Base-by-base conservation (phyloP, 139 green algal genomes). In the Cymbomonas tetramitiformis region DNA sequence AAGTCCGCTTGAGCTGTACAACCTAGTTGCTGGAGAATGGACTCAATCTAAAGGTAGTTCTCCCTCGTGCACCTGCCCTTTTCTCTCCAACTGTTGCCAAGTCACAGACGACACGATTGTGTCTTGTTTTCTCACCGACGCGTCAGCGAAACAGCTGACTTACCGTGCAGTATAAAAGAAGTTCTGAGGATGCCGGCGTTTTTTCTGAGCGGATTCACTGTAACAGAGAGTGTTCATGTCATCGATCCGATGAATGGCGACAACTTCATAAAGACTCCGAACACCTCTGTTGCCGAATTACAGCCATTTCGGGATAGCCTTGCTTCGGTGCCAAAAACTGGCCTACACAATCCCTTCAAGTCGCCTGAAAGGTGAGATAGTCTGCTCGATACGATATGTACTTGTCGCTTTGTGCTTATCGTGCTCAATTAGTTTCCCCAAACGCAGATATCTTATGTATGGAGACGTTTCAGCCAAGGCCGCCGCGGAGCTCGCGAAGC, bases 381-480 rank as follows among this genome's bases (percentile, higher is more conserved):
- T n/a, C n/a, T n/a, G n/a, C n/a, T n/a, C n/a, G n/a, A n/a, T n/a
- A n/a, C n/a, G n/a, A n/a, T n/a, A n/a, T n/a, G n/a, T n/a, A n/a
- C n/a, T n/a, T n/a, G n/a, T n/a, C n/a, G n/a, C n/a, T n/a, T n/a
- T n/a, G n/a, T n/a, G n/a, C n/a, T n/a, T n/a, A n/a, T n/a, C n/a
- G n/a, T n/a, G n/a, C n/a, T n/a, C n/a, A n/a, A n/a, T n/a, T n/a
- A n/a, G n/a, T n/a, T n/a, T n/a, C n/a, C n/a, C n/a, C n/a, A n/a
- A n/a, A n/a, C n/a, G n/a, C n/a, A n/a, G n/a, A n/a, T 96, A 96
- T 41, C 52, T 90, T 19, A 60, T 91, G 72, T 94, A 90, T 39
- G 89, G 89, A 0, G 79, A 86, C 30, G 74, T 97, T 12, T 85
- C 74, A 1, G 73, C 76, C 23, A 67, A 60, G 4, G 79, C 85